These are phyloP conservation scores for Candida chauliodis DNA, from an alignment of 805 yeast genomes.

Conservation along the genomic window DNA sequence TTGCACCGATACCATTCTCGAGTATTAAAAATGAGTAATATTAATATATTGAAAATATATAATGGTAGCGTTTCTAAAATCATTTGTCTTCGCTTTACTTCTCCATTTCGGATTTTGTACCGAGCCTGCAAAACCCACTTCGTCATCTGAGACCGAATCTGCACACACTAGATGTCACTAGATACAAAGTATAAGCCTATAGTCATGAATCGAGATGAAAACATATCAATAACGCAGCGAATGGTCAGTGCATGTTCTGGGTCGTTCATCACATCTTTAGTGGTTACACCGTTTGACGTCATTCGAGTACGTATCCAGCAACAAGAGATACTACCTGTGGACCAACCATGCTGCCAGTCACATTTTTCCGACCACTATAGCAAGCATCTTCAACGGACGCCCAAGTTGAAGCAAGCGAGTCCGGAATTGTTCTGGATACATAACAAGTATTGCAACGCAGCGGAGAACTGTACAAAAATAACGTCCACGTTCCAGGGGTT, in stretches of 20 bases:
- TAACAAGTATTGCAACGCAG: slow-evolving; percentile 32
- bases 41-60: not conserved
- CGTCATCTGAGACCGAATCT: no score
- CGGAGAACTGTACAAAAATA: slow-evolving; percentile 44
- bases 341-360: slow-evolving; percentile 24
- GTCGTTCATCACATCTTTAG: slow-evolving; percentile 65
- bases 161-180: not conserved
- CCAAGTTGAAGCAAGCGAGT: slow-evolving; percentile 32
- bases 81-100: slow-evolving; percentile 6
- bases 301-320: slow-evolving; percentile 75
- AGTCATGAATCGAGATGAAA: slow-evolving; percentile 12
- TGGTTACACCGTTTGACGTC: slow-evolving; percentile 80
- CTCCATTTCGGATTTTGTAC: slow-evolving; percentile 5
- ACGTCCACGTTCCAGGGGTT: slow-evolving; percentile 77
- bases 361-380: slow-evolving; percentile 10
- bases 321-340: slow-evolving; percentile 53
- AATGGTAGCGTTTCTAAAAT: not conserved
- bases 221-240: slow-evolving; percentile 52
- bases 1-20: slow-evolving; percentile 36
- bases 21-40: slow-evolving; percentile 23
- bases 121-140: no score
- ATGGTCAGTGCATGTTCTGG: slow-evolving; percentile 81
- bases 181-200: not conserved
- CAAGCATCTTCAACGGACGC: slow-evolving; percentile 25
- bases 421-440: slow-evolving; percentile 34